Evolutionary conservation across 495 filamentous ascomycete species (phyloP).

Genomic region (Podospora bellae-mahoneyi): DNA sequence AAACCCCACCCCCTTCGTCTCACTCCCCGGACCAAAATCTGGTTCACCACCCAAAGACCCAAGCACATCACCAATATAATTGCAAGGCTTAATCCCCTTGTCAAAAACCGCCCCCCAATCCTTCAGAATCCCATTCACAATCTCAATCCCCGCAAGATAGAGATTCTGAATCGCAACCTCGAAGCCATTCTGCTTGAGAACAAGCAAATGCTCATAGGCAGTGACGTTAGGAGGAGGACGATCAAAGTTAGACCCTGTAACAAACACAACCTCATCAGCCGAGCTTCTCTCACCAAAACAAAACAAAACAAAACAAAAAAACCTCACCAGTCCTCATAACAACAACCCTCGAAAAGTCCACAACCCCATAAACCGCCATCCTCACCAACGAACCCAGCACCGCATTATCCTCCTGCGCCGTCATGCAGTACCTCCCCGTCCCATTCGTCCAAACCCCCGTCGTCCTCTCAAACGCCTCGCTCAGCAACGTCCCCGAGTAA

Average conservation of each 20-base stretch:
- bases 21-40: constrained; percentile 60
- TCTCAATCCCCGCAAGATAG: constrained; percentile 62
- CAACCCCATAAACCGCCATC: constrained; percentile 48
- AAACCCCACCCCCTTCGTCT: constrained; percentile 27
- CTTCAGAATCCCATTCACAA: constrained; percentile 62
- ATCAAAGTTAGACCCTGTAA: constrained; percentile 63
- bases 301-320: not conserved
- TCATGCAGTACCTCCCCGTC: constrained; percentile 63
- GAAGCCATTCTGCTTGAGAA: constrained; percentile 58
- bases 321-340: constrained; percentile 60
- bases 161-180: constrained; percentile 60
- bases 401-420: constrained; percentile 73
- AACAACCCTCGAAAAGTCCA: constrained; percentile 67
- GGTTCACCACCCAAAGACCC: constrained; percentile 62
- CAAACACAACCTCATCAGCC: not conserved
- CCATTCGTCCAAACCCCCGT: constrained; percentile 66
- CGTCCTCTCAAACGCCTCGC: constrained; percentile 62
- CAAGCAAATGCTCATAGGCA: constrained; percentile 55
- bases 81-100: constrained; percentile 56
- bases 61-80: constrained; percentile 73
- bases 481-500: constrained; percentile 60
- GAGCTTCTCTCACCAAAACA: not conserved
- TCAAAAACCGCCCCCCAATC: constrained; percentile 59
- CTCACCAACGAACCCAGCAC: constrained; percentile 65
- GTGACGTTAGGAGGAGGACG: constrained; percentile 57